phyloP scores from a whole-genome alignment of 2,329 filamentous ascomycete species.

The Aspergillus tamarii region DNA sequence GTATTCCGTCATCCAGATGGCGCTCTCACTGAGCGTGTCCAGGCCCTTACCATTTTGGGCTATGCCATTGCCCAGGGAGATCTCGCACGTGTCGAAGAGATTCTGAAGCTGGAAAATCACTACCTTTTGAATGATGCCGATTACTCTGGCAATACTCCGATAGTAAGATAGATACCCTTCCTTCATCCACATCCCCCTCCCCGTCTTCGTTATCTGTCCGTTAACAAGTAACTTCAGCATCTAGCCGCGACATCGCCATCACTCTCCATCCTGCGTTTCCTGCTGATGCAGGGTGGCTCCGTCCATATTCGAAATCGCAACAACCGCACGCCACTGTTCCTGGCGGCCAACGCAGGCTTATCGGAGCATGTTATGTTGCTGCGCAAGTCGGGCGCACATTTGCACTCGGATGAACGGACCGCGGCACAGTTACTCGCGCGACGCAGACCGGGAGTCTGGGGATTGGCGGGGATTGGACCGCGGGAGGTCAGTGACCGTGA shows the following conservation, averaged over 20 bases:
- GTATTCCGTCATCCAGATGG: constrained; percentile 75
- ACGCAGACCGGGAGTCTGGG: constrained; percentile 47
- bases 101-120: constrained; percentile 68
- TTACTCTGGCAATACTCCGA: constrained; percentile 76
- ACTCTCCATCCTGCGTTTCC: constrained; percentile 58
- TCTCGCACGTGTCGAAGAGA: constrained; percentile 64
- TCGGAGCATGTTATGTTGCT: constrained; percentile 58
- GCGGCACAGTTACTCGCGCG: constrained; percentile 55
- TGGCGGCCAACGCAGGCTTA: constrained; percentile 61
- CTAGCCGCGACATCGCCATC: constrained; percentile 61
- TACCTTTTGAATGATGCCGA: constrained; percentile 74
- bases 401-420: constrained; percentile 60
- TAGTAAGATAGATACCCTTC: constrained; percentile 36
- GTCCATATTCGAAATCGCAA: constrained; percentile 63
- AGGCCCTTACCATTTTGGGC: constrained; percentile 74
- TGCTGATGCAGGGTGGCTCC: constrained; percentile 60
- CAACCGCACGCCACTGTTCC: constrained; percentile 62
- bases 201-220: neutral
- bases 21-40: constrained; percentile 59
- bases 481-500: constrained; percentile 29
- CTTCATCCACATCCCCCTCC: neutral
- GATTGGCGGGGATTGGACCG: constrained; percentile 45
- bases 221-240: constrained; percentile 46
- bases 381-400: constrained; percentile 60
- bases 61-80: constrained; percentile 79